phyloP scores from a whole-genome alignment of 257 asterid species.

The Plantago elongata region DNA sequence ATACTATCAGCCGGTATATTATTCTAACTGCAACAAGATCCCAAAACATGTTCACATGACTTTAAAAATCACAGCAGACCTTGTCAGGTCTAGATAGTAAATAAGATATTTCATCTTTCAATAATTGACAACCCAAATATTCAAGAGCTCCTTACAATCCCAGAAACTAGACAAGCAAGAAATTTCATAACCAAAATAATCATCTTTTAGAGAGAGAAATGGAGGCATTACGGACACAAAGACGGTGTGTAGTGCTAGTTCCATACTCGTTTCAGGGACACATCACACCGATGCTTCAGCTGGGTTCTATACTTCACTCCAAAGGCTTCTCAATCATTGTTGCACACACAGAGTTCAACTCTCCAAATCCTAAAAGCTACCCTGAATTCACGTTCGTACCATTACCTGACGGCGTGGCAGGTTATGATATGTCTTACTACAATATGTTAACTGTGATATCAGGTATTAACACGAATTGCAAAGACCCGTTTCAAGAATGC shows the following conservation, averaged over 20 bases:
- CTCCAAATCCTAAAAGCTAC: slow-evolving; percentile 34
- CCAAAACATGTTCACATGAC: not conserved
- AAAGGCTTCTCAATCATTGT: slow-evolving; percentile 47
- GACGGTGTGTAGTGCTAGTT: slow-evolving; percentile 24
- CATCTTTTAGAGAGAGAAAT: not conserved
- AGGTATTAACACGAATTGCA: slow-evolving; percentile 34
- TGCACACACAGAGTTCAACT: slow-evolving; percentile 45
- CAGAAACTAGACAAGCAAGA: no score
- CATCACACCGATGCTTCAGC: slow-evolving; percentile 52
- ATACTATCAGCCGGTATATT: not conserved
- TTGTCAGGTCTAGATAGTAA: no score
- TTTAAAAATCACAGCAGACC: no score
- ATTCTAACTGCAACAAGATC: not conserved
- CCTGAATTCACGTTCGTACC: slow-evolving; percentile 35
- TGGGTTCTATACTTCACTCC: slow-evolving; percentile 32
- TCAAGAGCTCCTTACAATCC: no score
- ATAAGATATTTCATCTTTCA: not conserved
- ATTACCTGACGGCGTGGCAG: slow-evolving; percentile 18
- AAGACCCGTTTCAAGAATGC: slow-evolving; percentile 21
- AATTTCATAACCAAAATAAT: no score
- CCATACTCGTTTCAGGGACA: slow-evolving; percentile 53
- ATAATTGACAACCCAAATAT: not conserved
- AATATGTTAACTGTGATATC: slow-evolving; percentile 8
- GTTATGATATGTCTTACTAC: slow-evolving; percentile 12
- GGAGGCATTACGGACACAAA: not conserved